A percentile compares a stretch with the other conserved stretches of the same genome.
phyloP scores from a whole-genome alignment of 1,284 basidiomycete genomes.

The Irpex sp. region DNA sequence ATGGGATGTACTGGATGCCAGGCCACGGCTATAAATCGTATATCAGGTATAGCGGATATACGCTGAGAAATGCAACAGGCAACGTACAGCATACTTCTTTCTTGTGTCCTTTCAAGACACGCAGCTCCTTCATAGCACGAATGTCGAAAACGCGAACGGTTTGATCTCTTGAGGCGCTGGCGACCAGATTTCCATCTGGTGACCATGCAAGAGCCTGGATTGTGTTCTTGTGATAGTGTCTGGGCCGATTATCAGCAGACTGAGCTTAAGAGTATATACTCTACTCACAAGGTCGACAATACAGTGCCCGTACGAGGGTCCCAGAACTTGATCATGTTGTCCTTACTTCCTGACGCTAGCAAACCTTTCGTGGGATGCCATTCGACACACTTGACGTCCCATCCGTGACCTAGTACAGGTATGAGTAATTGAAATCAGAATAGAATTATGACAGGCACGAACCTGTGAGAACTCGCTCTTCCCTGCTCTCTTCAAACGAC shows the following conservation, averaged over 20 bases:
- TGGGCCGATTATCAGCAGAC: slow-evolving; percentile 24
- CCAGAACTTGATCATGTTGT: slow-evolving; percentile 99
- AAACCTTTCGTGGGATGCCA: slow-evolving; percentile 98
- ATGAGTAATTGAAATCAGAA: neutral
- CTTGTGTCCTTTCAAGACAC: slow-evolving; percentile 88
- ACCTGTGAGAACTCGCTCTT: slow-evolving; percentile 86
- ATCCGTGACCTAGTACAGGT: slow-evolving; percentile 77
- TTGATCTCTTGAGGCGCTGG: slow-evolving; percentile 92
- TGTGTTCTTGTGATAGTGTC: slow-evolving; percentile 96
- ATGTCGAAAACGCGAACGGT: slow-evolving; percentile 97
- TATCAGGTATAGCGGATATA: neutral
- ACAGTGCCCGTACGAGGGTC: slow-evolving; percentile 88
- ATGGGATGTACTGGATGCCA: slow-evolving; percentile 96
- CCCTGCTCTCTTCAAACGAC: slow-evolving; percentile 88
- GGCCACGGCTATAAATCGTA: slow-evolving; percentile 59
- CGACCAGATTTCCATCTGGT: slow-evolving; percentile 88
- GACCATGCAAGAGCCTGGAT: slow-evolving; percentile 92
- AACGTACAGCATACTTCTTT: slow-evolving; percentile 94
- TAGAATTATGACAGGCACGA: slow-evolving; percentile 14
- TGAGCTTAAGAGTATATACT: neutral
- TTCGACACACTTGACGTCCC: slow-evolving; percentile 98
- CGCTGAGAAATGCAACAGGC: neutral
- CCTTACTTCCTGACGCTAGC: slow-evolving; percentile 91
- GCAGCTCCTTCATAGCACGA: slow-evolving; percentile 93
- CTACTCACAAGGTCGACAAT: slow-evolving; percentile 76